phyloP scores from a whole-genome alignment of 1,284 basidiomycete genomes.

The Fereydounia khargensis region DNA sequence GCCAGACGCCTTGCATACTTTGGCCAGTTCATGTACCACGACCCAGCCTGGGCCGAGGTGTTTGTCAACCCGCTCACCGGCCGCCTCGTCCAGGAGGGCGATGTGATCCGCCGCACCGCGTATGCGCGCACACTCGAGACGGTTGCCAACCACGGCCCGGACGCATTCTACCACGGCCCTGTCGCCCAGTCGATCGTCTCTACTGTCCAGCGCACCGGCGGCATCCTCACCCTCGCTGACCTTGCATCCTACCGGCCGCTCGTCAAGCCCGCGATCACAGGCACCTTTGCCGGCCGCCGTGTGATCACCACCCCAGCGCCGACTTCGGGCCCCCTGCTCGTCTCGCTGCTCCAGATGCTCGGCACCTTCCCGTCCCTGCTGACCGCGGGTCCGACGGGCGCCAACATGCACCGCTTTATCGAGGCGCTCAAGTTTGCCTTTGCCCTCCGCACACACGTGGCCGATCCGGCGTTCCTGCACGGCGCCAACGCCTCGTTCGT shows the following conservation, averaged over 20 bases:
- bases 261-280: slow-evolving; percentile 71
- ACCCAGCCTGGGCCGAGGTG: slow-evolving; percentile 41
- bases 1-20: slow-evolving; percentile 23
- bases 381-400: slow-evolving; percentile 7
- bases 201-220: slow-evolving; percentile 69
- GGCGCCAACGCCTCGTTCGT: slow-evolving; percentile 20
- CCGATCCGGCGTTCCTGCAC: slow-evolving; percentile 59
- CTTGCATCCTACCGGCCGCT: slow-evolving; percentile 68
- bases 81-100: slow-evolving; percentile 60
- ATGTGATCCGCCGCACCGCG: slow-evolving; percentile 29
- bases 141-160: slow-evolving; percentile 38
- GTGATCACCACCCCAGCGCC: slow-evolving; percentile 73
- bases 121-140: slow-evolving; percentile 42
- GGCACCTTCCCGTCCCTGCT: slow-evolving; percentile 26
- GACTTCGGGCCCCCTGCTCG: slow-evolving; percentile 51
- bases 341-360: slow-evolving; percentile 53
- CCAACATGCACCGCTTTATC: slow-evolving; percentile 58
- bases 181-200: slow-evolving; percentile 72
- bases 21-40: slow-evolving; percentile 58
- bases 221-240: slow-evolving; percentile 73
- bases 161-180: slow-evolving; percentile 63
- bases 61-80: slow-evolving; percentile 59
- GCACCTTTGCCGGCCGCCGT: slow-evolving; percentile 69
- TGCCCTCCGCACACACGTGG: slow-evolving; percentile 59
- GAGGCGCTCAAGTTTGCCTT: slow-evolving; percentile 58